A percentile compares a stretch with the other conserved stretches of the same genome.
These are phyloP conservation scores for Amanita exitialis DNA, from an alignment of 768 basidiomycete species.

Conservation along the genomic window DNA sequence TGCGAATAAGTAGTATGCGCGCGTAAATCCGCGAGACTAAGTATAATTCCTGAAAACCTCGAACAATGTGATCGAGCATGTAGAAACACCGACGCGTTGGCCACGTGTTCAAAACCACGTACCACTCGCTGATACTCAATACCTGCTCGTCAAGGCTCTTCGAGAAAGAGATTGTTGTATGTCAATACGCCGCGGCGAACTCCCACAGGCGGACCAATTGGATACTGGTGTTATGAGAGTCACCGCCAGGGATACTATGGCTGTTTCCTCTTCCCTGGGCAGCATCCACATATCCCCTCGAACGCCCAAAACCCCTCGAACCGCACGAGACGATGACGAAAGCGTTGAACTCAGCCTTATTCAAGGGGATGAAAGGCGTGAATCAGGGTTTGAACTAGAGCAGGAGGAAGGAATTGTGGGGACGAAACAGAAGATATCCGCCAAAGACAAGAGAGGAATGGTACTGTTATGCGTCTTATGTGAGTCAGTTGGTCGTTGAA, in stretches of 20 bases:
- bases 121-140: neutral
- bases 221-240: slow-evolving; percentile 27
- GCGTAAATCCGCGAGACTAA: too few relatives aligned
- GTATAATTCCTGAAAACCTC: too few relatives aligned
- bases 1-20: too few relatives aligned
- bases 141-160: neutral
- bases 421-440: slow-evolving; percentile 44
- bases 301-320: slow-evolving; percentile 29
- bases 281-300: slow-evolving; percentile 52
- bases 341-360: slow-evolving; percentile 56
- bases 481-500: slow-evolving; percentile 29
- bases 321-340: slow-evolving; percentile 31
- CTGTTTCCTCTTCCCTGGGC: slow-evolving; percentile 46
- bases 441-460: slow-evolving; percentile 79
- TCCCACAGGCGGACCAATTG: slow-evolving; percentile 7
- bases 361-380: slow-evolving; percentile 41
- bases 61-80: too few relatives aligned
- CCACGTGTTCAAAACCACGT: slow-evolving; percentile 4
- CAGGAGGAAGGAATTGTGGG: slow-evolving; percentile 23
- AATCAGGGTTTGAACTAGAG: slow-evolving; percentile 31
- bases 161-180: slow-evolving; percentile 12
- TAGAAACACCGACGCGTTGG: neutral
- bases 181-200: slow-evolving; percentile 16
- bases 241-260: slow-evolving; percentile 33
- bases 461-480: slow-evolving; percentile 79